Evolutionary conservation across 495 filamentous ascomycete species (phyloP).

Genomic region (Saxophila tyrrhenica): DNA sequence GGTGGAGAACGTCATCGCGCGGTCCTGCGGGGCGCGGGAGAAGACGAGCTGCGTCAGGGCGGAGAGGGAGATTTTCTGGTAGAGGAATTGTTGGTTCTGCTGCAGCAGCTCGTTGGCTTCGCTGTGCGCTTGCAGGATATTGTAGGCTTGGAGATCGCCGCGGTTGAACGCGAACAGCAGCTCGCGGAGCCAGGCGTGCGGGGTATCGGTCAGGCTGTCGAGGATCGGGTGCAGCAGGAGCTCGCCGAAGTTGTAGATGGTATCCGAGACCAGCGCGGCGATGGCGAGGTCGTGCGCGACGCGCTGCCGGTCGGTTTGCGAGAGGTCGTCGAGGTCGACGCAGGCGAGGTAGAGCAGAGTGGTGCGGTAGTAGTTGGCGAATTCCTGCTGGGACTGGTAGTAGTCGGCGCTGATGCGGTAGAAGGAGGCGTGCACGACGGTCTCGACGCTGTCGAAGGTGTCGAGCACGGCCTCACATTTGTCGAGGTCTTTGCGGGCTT

Average conservation of each 20-base stretch:
- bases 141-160: constrained; percentile 79
- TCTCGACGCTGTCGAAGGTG: constrained; percentile 88
- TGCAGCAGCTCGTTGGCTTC: constrained; percentile 62
- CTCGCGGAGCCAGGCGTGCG: constrained; percentile 74
- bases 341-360: constrained; percentile 97
- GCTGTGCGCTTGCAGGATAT: constrained; percentile 67
- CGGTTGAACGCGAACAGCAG: constrained; percentile 96
- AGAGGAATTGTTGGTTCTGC: constrained; percentile 68
- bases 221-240: constrained; percentile 95
- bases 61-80: constrained; percentile 94
- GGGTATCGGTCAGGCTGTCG: constrained; percentile 57
- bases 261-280: constrained; percentile 81
- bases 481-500: constrained; percentile 74
- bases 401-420: constrained; percentile 93
- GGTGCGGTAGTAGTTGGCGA: constrained; percentile 91
- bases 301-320: constrained; percentile 55
- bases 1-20: constrained; percentile 77
- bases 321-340: constrained; percentile 68
- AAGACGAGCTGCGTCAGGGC: constrained; percentile 95
- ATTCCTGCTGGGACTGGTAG: constrained; percentile 85
- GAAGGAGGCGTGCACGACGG: constrained; percentile 89
- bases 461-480: constrained; percentile 79
- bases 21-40: constrained; percentile 87
- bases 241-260: constrained; percentile 99
- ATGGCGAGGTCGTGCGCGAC: constrained; percentile 89